phyloP scores from a whole-genome alignment of 495 filamentous ascomycete species.

The Aspergillus asperescens region DNA sequence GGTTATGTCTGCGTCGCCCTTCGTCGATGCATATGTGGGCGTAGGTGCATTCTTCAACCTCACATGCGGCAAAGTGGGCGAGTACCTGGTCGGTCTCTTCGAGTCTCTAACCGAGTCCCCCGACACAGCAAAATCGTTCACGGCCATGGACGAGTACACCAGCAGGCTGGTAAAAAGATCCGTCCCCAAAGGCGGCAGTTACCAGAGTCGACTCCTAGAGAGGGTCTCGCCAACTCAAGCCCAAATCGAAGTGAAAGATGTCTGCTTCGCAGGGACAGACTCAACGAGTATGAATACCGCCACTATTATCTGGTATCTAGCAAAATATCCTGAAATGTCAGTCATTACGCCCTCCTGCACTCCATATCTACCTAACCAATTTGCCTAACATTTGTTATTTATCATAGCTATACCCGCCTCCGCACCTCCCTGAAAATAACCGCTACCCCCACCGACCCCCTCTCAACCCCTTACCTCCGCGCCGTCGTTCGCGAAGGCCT shows the following conservation, averaged over 20 bases:
- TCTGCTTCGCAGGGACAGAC: constrained; percentile 37
- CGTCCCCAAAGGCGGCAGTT: constrained; percentile 30
- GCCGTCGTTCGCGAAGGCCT: constrained; percentile 43
- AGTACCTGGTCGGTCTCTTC: constrained; percentile 28
- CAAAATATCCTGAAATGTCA: constrained; percentile 38
- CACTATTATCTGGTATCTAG: constrained; percentile 37
- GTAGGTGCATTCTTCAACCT: constrained; percentile 47
- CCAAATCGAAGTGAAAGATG: constrained; percentile 40
- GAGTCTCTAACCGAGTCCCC: constrained; percentile 25
- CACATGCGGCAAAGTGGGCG: constrained; percentile 28
- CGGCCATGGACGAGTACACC: constrained; percentile 36
- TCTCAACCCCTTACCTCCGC: constrained; percentile 35
- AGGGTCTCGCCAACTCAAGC: constrained; percentile 36
- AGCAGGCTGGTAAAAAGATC: constrained; percentile 25
- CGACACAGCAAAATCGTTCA: constrained; percentile 26
- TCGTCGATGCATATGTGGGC: constrained; percentile 44
- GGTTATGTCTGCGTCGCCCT: constrained; percentile 31
- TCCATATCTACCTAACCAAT: background rate
- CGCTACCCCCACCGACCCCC: constrained; percentile 16
- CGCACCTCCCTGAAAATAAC: constrained; percentile 29
- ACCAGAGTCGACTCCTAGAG: constrained; percentile 43
- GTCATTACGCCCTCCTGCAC: constrained; percentile 7
- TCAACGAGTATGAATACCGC: constrained; percentile 45
- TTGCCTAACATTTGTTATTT: background rate
- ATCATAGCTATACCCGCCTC: constrained; percentile 31